phyloP scores from a whole-genome alignment of 2,329 filamentous ascomycete species.

The Allantophomopsis lycopodina region DNA sequence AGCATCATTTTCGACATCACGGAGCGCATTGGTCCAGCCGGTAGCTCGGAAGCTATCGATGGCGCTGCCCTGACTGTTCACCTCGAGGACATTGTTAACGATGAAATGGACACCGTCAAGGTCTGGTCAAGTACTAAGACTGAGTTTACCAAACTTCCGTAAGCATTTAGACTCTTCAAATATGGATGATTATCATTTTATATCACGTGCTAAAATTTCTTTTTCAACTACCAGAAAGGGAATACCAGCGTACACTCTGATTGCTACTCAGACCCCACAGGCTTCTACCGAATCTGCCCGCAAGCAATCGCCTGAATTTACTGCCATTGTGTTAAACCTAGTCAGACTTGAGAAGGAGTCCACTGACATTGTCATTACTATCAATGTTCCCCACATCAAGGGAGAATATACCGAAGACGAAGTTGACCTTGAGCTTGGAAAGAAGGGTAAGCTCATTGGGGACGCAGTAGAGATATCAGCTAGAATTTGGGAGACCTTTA shows the following conservation, averaged over 20 bases:
- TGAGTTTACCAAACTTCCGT: constrained; percentile 36
- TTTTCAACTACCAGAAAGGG: constrained; percentile 21
- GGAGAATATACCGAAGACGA: constrained; percentile 62
- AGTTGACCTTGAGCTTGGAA: constrained; percentile 51
- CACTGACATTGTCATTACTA: constrained; percentile 72
- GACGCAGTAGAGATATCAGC: constrained; percentile 54
- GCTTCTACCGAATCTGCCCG: constrained; percentile 15
- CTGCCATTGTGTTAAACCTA: constrained; percentile 64
- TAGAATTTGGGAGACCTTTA: constrained; percentile 57
- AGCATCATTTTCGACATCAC: constrained; percentile 86
- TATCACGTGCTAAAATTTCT: constrained; percentile 6
- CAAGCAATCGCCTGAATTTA: constrained; percentile 36
- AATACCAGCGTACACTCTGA: constrained; percentile 53
- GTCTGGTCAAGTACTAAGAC: constrained; percentile 54
- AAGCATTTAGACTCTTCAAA: constrained; percentile 1
- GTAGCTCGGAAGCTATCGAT: constrained; percentile 43
- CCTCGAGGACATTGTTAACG: constrained; percentile 54
- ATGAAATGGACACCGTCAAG: constrained; percentile 47
- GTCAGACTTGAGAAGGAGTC: constrained; percentile 60
- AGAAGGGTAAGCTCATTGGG: constrained; percentile 53
- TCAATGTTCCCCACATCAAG: constrained; percentile 77
- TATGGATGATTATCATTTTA: no score
- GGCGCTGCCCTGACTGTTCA: constrained; percentile 58
- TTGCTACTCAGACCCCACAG: constrained; percentile 46
- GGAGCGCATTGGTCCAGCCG: constrained; percentile 54